These are phyloP conservation scores for Suillus spraguei DNA, from an alignment of 768 basidiomycete species.

Conservation along the genomic window DNA sequence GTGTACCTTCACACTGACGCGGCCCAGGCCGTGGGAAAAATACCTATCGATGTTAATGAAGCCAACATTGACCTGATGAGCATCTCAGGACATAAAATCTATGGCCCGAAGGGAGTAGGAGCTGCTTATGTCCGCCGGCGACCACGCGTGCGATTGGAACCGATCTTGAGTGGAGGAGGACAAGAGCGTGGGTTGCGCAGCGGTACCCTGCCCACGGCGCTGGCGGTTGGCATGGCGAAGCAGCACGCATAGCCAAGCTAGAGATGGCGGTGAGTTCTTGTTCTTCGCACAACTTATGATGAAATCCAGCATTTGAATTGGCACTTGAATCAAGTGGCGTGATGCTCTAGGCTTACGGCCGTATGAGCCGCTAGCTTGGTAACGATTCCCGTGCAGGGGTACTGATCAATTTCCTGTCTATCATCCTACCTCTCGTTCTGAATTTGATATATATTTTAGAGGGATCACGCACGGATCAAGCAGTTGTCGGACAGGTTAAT, in stretches of 20 bases:
- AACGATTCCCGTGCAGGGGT: conserved; percentile 90
- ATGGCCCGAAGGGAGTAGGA: conserved; percentile 96
- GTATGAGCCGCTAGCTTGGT: conserved; percentile 50
- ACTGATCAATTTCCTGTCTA: conserved; percentile 52
- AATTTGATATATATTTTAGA: conserved; percentile 42
- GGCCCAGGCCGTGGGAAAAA: conserved; percentile 93
- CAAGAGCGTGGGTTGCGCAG: conserved; percentile 95
- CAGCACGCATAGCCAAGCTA: conserved; percentile 84
- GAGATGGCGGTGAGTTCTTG: conserved; percentile 86
- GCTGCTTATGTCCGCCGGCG: conserved; percentile 92
- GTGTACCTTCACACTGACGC: conserved; percentile 97
- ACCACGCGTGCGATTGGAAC: conserved; percentile 92
- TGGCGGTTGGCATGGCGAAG: conserved; percentile 93
- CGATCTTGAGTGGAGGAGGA: conserved; percentile 93
- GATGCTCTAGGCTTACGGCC: conserved; percentile 16
- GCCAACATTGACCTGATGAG: conserved; percentile 96
- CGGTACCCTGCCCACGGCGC: conserved; percentile 88
- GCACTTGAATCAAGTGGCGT: conserved; percentile 49
- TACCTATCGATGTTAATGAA: conserved; percentile 90
- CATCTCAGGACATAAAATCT: conserved; percentile 96
- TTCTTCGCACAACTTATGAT: conserved; percentile 38
- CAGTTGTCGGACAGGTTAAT: conserved; percentile 81
- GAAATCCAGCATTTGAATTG: conserved; percentile 39
- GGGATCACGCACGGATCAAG: conserved; percentile 77
- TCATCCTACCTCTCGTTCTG: conserved; percentile 9